A percentile compares a stretch with the other conserved stretches of the same genome.
Conservation (phyloP, 441 rosid species). For the Dalechampia spathulata region DNA sequence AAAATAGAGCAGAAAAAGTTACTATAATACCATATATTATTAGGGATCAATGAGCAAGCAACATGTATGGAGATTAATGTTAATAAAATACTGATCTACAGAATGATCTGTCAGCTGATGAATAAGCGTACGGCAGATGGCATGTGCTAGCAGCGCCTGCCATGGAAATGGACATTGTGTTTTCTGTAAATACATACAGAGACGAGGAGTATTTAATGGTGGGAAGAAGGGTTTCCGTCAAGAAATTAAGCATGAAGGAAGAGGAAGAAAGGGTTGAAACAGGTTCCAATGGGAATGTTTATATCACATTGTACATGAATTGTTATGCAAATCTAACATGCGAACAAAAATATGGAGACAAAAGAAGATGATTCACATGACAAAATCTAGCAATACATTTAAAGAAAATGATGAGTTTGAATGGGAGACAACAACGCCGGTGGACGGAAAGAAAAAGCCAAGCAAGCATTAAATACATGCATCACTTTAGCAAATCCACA, state of each 20-base stretch:
- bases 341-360: conserved; percentile 9
- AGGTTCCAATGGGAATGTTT: conserved; percentile 5
- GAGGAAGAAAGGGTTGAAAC: neutral
- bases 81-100: neutral
- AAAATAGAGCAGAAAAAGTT: neutral
- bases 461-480: conserved; percentile 16
- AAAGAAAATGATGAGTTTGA: conserved; percentile 9
- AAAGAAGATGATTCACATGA: conserved; percentile 17
- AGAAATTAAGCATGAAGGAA: neutral
- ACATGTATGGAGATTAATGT: neutral
- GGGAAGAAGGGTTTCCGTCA: no score
- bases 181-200: conserved; percentile 1
- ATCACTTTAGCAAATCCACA: conserved; percentile 16
- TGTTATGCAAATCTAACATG: neutral
- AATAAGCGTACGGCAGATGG: neutral
- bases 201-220: no score
- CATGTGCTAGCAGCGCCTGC: no score
- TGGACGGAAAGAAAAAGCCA: conserved; percentile 21
- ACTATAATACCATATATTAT: neutral
- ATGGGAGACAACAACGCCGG: conserved; percentile 19
- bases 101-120: conserved; percentile 2
- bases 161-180: no score
- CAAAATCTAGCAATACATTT: conserved; percentile 9
- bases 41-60: neutral
- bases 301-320: conserved; percentile 2